Base-by-base conservation (phyloP, 345 rosid genomes). In the Clarkia xantiana region DNA sequence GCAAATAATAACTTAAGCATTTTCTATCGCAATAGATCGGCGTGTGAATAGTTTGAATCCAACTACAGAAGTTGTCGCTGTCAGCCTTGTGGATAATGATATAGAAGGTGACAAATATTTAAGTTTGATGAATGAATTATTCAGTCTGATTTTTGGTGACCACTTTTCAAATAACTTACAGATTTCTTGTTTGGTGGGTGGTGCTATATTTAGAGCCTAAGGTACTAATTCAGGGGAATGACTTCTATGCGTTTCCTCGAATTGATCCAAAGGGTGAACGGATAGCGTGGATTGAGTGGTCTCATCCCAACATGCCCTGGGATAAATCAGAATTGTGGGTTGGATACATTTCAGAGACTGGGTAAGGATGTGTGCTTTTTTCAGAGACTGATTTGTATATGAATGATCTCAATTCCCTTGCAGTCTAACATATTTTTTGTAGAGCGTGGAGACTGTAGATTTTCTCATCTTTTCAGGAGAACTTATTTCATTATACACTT, bases 231-330 rank as follows among this genome's bases (percentile, higher is more conserved):
- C 69, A 77, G 18, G 96, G 89, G 65, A 81, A 71, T 61, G 98
- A 91, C 64, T 91, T 91, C 76, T 86, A 83, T 75, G 96, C 94
- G 12, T 91, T 81, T 63, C 96, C 98, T n/a, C 94, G 93, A 1
- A 18, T 91, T 49, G 94, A 91, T 41, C 63, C 79, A 8, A 73
- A 74, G 51, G 65, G 76, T 52, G 85, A 76, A 70, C 61, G 79
- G 47, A 62, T 91, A 41, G 96, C 96, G 12, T 91, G 98, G 98
- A 76, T 91, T 44, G 80, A 78, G 54, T 91, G 98, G 96, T 63
- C 72, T 50, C 96, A 81, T 56, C 96, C 98, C 43, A 81, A 79
- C 66, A 86, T 84, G 96, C 94, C 94, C 11, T 86, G 98, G 98
- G 98, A 91, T 61, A 81, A 72, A 73, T 43, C 98, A 15, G 83